phyloP scores from a whole-genome alignment of 1,284 basidiomycete species.

The Fomes fomentarius region DNA sequence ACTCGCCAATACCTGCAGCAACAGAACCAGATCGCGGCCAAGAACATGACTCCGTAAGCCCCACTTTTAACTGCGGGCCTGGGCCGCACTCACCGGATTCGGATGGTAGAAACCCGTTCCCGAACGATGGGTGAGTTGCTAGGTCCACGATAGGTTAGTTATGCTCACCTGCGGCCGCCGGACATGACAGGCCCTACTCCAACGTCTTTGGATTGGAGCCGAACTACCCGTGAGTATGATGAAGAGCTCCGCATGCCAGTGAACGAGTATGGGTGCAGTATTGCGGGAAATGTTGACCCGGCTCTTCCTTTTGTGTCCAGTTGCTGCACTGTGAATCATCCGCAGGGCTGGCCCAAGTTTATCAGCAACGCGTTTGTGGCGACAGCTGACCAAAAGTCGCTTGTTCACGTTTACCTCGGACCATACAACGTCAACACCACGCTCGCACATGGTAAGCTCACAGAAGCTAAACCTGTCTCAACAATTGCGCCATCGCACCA shows the following conservation, averaged over 20 bases:
- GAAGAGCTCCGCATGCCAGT: neutral
- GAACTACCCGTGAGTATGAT: conserved; percentile 36
- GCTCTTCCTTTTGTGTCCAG: conserved; percentile 27
- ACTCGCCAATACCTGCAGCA: conserved; percentile 62
- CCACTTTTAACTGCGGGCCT: conserved; percentile 1
- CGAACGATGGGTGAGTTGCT: conserved; percentile 47
- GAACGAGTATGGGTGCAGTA: neutral
- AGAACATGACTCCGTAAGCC: conserved; percentile 59
- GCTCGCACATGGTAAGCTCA: conserved; percentile 43
- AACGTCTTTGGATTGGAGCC: conserved; percentile 54
- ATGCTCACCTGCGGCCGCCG: neutral
- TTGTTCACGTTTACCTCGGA: conserved; percentile 61
- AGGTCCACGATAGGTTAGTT: neutral
- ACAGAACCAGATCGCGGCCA: conserved; percentile 60
- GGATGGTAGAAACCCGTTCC: conserved; percentile 51
- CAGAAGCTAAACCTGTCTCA: conserved; percentile 30
- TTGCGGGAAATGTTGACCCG: neutral
- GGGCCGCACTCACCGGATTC: neutral
- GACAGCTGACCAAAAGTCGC: conserved; percentile 49
- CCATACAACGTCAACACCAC: conserved; percentile 50
- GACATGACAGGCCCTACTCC: conserved; percentile 49
- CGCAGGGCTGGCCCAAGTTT: conserved; percentile 66
- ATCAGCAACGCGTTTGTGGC: conserved; percentile 59
- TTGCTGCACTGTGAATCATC: conserved; percentile 65
- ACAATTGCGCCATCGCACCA: neutral